phyloP scores from a whole-genome alignment of 768 basidiomycete genomes.

The Mycena haematopus region DNA sequence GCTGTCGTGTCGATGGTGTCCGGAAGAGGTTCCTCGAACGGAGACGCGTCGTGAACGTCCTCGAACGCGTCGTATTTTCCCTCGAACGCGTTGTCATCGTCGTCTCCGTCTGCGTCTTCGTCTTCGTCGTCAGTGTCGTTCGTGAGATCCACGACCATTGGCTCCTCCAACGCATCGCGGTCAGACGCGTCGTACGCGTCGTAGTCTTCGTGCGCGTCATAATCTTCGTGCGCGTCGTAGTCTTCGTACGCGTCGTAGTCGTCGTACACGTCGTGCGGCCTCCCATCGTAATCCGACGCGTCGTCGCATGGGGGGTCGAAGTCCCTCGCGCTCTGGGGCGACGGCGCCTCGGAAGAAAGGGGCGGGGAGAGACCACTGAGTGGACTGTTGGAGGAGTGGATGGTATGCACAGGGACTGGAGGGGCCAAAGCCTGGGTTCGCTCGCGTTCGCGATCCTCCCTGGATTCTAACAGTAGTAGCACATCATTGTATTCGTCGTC shows the following conservation, averaged over 20 bases:
- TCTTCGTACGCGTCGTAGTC: no score
- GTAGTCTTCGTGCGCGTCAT: no score
- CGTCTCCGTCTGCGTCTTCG: no score
- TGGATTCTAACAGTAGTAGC: no score
- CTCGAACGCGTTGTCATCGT: neutral
- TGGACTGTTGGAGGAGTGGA: neutral
- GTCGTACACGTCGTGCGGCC: no score
- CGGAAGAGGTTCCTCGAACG: neutral
- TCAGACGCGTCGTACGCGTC: no score
- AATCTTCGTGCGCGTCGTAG: no score
- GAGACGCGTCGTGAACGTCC: neutral
- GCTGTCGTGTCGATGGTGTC: neutral
- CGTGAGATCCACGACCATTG: no score
- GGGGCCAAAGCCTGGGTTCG: neutral
- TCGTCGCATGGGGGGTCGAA: neutral
- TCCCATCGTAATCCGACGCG: neutral
- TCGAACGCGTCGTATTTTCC: no score
- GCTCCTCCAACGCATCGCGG: no score
- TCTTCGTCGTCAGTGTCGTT: no score
- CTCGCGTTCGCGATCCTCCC: neutral
- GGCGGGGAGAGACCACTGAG: neutral
- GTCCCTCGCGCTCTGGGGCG: neutral
- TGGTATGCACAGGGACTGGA: neutral
- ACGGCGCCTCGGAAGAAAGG: conserved; percentile 1
- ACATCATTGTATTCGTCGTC: neutral